phyloP scores from a whole-genome alignment of 129 eudicot genomes.

The Tagetes erecta region DNA sequence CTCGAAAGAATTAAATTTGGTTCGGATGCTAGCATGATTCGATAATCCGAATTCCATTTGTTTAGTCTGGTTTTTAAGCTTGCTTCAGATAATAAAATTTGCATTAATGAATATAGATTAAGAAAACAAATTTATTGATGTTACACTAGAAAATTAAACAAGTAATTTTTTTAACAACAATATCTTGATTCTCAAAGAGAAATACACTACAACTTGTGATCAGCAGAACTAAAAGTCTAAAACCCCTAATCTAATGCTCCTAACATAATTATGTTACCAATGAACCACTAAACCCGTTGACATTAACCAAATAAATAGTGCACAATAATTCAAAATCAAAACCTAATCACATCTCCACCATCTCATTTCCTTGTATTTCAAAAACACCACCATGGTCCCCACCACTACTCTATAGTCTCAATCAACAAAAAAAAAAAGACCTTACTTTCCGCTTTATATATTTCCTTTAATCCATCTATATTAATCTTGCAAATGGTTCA shows the following conservation, averaged over 20 bases:
- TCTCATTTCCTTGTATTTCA: slow-evolving; percentile 31
- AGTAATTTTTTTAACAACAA: not conserved
- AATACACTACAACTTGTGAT: too few relatives aligned
- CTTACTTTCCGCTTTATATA: slow-evolving; percentile 23
- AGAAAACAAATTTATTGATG: not conserved
- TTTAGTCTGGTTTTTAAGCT: too few relatives aligned
- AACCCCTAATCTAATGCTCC: too few relatives aligned
- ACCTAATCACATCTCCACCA: slow-evolving; percentile 23
- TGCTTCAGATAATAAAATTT: too few relatives aligned
- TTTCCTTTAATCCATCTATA: slow-evolving; percentile 24
- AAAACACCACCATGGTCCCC: slow-evolving; percentile 27
- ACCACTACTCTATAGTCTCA: slow-evolving; percentile 34
- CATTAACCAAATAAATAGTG: not conserved
- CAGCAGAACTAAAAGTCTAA: too few relatives aligned
- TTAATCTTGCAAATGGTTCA: slow-evolving; percentile 26
- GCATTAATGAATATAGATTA: not conserved
- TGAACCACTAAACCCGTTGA: too few relatives aligned
- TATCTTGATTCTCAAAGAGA: too few relatives aligned
- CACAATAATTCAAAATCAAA: slow-evolving; percentile 18
- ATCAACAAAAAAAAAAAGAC: slow-evolving; percentile 33
- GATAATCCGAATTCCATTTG: too few relatives aligned
- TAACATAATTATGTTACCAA: too few relatives aligned
- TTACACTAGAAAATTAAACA: not conserved
- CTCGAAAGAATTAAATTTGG: too few relatives aligned
- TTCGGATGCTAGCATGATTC: too few relatives aligned